A percentile compares a stretch with the other conserved stretches of the same genome.
Evolutionary conservation across 2,329 filamentous ascomycete genomes (phyloP).

Genomic region (Cadophora gregata): DNA sequence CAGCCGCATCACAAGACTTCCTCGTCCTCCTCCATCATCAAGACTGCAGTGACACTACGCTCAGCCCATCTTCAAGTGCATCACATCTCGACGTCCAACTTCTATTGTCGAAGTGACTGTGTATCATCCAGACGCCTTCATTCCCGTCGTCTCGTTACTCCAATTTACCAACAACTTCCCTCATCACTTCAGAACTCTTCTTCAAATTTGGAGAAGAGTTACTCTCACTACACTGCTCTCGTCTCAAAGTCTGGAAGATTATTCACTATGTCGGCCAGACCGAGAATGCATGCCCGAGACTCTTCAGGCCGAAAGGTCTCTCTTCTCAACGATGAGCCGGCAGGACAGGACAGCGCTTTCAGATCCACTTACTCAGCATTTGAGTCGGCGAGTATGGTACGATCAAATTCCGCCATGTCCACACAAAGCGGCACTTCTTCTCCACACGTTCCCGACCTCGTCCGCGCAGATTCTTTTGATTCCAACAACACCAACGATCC

Average conservation of each 20-base stretch:
- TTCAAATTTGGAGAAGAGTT: background rate
- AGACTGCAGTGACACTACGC: background rate
- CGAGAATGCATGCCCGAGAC: slow-evolving; percentile 60
- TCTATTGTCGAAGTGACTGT: background rate
- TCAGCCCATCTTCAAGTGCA: background rate
- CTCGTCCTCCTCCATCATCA: background rate
- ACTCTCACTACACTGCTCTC: background rate
- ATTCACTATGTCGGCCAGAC: slow-evolving; percentile 31
- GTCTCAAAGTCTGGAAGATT: slow-evolving; percentile 1
- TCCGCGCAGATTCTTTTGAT: slow-evolving; percentile 66
- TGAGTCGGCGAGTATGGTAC: slow-evolving; percentile 29
- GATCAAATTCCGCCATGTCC: slow-evolving; percentile 45
- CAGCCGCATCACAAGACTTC: background rate
- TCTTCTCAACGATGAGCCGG: slow-evolving; percentile 62
- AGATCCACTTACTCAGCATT: slow-evolving; percentile 25
- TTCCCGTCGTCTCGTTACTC: background rate
- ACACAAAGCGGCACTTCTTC: slow-evolving; percentile 46
- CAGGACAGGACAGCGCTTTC: slow-evolving; percentile 32
- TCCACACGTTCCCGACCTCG: slow-evolving; percentile 54
- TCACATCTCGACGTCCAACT: background rate
- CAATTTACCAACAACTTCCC: background rate
- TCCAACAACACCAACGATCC: slow-evolving; percentile 63
- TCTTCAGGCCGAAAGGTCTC: slow-evolving; percentile 64
- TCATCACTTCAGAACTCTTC: background rate
- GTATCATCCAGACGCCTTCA: background rate